These are phyloP conservation scores for Myrica gale DNA, from an alignment of 306 rosid species.

Conservation along the genomic window DNA sequence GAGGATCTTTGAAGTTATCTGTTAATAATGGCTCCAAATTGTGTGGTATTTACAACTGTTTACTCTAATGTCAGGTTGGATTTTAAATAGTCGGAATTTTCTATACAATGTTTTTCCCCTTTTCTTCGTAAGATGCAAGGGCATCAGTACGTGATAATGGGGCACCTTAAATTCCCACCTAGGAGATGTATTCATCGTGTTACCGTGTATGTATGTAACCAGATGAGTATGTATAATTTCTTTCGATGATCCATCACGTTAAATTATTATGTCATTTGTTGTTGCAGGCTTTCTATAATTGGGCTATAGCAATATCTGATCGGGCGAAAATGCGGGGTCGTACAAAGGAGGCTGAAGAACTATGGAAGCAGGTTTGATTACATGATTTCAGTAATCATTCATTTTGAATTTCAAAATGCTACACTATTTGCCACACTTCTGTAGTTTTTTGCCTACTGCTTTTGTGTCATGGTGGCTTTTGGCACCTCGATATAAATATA, in stretches of 20 bases:
- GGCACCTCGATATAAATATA: conserved; percentile 15
- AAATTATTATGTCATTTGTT: neutral
- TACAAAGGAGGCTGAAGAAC: conserved; percentile 99
- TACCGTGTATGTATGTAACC: neutral
- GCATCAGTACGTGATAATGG: conserved; percentile 1
- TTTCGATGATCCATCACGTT: neutral
- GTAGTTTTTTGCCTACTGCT: conserved; percentile 14
- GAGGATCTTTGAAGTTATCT: neutral
- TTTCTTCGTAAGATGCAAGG: neutral
- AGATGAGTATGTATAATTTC: neutral
- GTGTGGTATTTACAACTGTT: neutral
- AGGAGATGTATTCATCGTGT: neutral
- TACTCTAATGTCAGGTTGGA: neutral
- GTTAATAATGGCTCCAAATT: neutral
- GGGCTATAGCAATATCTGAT: conserved; percentile 99
- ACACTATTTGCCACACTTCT: neutral
- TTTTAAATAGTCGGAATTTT: neutral
- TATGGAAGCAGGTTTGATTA: conserved; percentile 87
- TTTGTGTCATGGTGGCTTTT: conserved; percentile 9
- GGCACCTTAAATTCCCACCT: neutral
- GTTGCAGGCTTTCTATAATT: conserved; percentile 88
- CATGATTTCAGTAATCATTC: conserved; percentile 27
- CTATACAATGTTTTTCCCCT: neutral
- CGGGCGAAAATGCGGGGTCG: conserved; percentile 99
- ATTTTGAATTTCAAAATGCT: conserved; percentile 12